Base-by-base conservation (phyloP, 164 flowering plant species). In the Cinnamomum micranthum region DNA sequence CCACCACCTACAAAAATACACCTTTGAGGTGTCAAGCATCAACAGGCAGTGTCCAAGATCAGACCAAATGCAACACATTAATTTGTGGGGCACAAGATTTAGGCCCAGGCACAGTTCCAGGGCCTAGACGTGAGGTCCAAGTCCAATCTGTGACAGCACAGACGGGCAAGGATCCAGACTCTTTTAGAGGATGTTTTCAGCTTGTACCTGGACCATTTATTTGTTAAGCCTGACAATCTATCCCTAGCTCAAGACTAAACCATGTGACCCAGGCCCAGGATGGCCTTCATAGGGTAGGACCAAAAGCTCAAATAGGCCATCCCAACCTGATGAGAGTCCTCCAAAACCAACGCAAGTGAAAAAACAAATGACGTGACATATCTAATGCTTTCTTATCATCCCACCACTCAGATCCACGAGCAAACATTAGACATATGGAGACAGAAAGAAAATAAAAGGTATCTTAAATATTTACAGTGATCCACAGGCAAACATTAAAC, bases 381-480 rank as follows among this genome's bases (percentile, higher is more conserved):
- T 28, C 41, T 33, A 67, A 67, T 27, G 69, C 41, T 28, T 33
- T 67, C 67, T 64, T 24, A 24, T 22, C 24, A 64, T 25, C 28
- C 23, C 31, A 23, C 20, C 20, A 55, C 60, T 55, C 60, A 55
- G 20, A 24, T 24, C 41, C 69, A 67, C 28, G 6, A 67, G 60
- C 20, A 67, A 67, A 67, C 31, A 23, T 14, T 65, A 65, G 7
- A 12, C 9, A 41, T 7, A 41, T 9, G 47, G 47, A 41, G 11
- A 41, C 47, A 2, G 47, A 41, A 41, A 41, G 11, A 41, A 55
- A 55, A 13, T 13, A 20, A 4, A 17, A 55, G 25, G 52, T 5
- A 27, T 11, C 10, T 1, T 23, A 55, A 66, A 71, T 65, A 63
- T 41, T 78, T 88, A 88, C 95, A 81, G 76, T 58, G 20, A 24